Percentiles rank a stretch among this genome's conserved stretches.
Conservation (phyloP, 2,329 filamentous ascomycete genomes). For the Xylaria polymorpha region DNA sequence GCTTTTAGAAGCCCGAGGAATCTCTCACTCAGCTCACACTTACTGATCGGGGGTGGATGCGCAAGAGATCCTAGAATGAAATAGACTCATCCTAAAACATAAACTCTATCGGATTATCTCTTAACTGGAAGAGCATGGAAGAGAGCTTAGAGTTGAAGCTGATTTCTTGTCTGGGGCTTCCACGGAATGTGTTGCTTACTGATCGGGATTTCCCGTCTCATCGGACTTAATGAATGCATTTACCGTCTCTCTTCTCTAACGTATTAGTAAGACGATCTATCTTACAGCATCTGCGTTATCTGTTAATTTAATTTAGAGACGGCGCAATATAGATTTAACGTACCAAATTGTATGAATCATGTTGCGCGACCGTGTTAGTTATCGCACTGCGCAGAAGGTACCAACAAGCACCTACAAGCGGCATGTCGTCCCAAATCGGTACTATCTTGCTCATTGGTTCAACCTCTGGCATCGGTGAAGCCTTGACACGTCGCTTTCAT, state of each 20-base stretch:
- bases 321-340: neutral
- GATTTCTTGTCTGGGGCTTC: too few species aligned
- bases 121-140: too few species aligned
- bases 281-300: neutral
- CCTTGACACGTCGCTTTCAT: neutral
- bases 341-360: neutral
- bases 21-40: too few species aligned
- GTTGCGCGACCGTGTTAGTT: neutral
- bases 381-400: neutral
- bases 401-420: neutral
- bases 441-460: neutral
- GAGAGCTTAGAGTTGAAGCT: too few species aligned
- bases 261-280: neutral
- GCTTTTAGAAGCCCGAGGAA: too few species aligned
- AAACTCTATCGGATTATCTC: too few species aligned
- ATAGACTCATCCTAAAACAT: too few species aligned
- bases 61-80: too few species aligned
- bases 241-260: neutral
- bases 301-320: neutral
- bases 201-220: neutral
- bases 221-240: neutral
- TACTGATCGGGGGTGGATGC: too few species aligned
- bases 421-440: conserved; percentile 2
- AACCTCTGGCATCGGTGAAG: neutral
- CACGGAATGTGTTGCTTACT: neutral